Evolutionary conservation across 345 rosid species (phyloP).

Genomic region (Salix caprea): DNA sequence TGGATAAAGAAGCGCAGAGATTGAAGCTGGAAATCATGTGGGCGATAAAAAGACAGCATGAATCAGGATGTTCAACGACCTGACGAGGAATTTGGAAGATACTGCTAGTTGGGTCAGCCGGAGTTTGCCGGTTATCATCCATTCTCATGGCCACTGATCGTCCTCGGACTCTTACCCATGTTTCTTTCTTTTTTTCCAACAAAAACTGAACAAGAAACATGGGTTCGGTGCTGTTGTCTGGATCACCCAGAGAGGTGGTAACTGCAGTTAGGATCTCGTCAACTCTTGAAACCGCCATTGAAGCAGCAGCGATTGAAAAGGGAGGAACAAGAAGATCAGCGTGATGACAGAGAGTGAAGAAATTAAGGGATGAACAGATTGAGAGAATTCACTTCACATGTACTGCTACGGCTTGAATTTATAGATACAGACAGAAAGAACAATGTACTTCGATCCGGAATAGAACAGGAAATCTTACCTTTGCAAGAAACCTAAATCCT

Average conservation of each 20-base stretch:
- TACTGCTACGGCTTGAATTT: neutral
- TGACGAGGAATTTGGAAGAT: neutral
- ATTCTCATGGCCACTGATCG: no score
- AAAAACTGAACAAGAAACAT: neutral
- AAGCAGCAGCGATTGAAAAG: neutral
- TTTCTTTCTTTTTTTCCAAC: neutral
- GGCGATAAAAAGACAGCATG: neutral
- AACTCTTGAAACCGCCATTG: neutral
- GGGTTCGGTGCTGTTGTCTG: neutral
- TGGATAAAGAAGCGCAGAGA: neutral
- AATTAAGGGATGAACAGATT: neutral
- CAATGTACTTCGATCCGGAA: neutral
- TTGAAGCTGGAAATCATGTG: neutral
- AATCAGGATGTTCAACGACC: neutral
- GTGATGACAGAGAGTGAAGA: neutral
- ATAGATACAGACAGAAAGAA: neutral
- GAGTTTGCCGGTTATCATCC: no score
- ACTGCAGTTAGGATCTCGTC: neutral
- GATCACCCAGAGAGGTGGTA: neutral
- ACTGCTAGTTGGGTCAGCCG: neutral
- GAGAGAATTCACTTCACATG: no score
- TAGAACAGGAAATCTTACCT: neutral
- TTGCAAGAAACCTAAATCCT: no score
- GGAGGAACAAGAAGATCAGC: neutral
- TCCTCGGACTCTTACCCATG: neutral